Conservation (phyloP, 208 protist genomes). For the Porcisia deanei region DNA sequence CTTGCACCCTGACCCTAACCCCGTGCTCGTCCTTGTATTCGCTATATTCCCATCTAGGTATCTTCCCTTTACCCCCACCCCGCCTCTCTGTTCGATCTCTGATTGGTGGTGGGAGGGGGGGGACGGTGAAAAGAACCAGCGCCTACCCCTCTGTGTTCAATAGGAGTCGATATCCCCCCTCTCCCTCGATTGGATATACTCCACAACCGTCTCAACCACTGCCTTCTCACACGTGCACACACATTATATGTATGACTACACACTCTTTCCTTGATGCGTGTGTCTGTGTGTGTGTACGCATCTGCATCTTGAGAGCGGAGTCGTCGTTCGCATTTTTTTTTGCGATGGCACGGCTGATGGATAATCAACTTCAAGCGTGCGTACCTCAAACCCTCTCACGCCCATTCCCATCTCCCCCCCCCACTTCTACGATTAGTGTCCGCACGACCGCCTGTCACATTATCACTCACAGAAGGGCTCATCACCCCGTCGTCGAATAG, state of each 20-base stretch:
- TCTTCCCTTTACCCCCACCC: neutral
- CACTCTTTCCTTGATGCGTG: neutral
- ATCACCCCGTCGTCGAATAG: neutral
- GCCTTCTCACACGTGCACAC: neutral
- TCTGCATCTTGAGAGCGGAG: neutral
- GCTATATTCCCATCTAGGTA: neutral
- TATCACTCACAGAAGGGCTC: neutral
- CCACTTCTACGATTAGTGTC: neutral
- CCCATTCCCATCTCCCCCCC: neutral
- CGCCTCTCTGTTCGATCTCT: neutral
- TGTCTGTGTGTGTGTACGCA: neutral
- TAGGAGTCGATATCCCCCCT: neutral
- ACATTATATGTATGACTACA: neutral
- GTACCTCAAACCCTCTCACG: neutral
- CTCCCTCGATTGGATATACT: neutral
- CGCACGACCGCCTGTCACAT: neutral
- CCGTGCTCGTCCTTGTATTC: neutral
- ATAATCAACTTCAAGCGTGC: neutral
- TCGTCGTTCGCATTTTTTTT: no score
- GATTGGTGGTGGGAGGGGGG: neutral
- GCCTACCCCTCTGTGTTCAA: neutral
- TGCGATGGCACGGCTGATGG: neutral
- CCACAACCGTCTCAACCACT: no score
- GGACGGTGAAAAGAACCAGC: neutral
- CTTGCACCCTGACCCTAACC: neutral